phyloP scores from a whole-genome alignment of 2,329 filamentous ascomycete genomes.

The Trematosphaeria pertusa region DNA sequence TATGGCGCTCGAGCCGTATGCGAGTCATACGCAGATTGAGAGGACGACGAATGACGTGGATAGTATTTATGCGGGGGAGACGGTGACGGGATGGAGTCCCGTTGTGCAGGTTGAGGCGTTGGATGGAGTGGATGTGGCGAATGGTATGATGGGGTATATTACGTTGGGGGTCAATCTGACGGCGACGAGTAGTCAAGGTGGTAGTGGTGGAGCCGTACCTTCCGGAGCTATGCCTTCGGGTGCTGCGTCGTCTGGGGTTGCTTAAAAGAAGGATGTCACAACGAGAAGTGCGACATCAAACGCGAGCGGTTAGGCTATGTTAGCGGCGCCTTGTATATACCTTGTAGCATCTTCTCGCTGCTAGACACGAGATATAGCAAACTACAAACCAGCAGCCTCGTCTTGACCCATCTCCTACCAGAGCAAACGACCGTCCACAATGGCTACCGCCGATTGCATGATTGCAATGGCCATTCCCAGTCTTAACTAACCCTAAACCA shows the following conservation, averaged over 20 bases:
- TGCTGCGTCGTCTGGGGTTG: background rate
- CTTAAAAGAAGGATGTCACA: background rate
- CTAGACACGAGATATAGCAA: too few species aligned
- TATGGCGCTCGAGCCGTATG: constrained; percentile 46
- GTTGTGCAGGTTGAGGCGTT: constrained; percentile 39
- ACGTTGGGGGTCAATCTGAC: constrained; percentile 44
- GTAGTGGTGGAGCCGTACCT: constrained; percentile 2
- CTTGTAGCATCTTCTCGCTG: too few species aligned
- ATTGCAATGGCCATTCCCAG: too few species aligned
- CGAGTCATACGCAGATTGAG: constrained; percentile 43
- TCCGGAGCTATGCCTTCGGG: background rate
- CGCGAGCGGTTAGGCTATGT: too few species aligned
- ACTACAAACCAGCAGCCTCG: too few species aligned
- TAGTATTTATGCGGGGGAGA: constrained; percentile 20
- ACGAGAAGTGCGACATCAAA: too few species aligned
- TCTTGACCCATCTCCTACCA: too few species aligned
- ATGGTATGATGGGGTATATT: constrained; percentile 48
- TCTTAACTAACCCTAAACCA: too few species aligned
- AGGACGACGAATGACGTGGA: constrained; percentile 43
- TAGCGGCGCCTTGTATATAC: too few species aligned
- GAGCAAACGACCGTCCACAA: too few species aligned
- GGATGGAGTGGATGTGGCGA: constrained; percentile 44
- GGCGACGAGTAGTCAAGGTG: constrained; percentile 8
- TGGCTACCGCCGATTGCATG: too few species aligned
- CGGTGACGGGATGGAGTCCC: constrained; percentile 37